Evolutionary conservation across 352 stramenopile genomes (phyloP).

Genomic region (Stramenopiles sp.): DNA sequence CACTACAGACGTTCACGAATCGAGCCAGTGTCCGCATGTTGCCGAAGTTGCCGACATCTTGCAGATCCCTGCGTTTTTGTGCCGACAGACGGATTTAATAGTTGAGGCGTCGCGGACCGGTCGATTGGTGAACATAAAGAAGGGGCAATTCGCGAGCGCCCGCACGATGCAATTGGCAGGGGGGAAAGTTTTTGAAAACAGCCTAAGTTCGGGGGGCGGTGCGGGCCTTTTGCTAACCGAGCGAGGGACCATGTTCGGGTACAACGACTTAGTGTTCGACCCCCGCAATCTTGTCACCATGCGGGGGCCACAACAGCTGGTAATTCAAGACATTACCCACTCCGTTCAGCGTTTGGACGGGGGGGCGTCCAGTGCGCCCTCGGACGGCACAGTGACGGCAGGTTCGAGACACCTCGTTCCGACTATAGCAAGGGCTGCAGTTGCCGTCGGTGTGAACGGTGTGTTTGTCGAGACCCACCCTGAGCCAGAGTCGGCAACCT

Average conservation of each 20-base stretch:
- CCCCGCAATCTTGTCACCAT: constrained; percentile 50
- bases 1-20: constrained; percentile 57
- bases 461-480: constrained; percentile 68
- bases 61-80: constrained; percentile 62
- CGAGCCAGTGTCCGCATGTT: constrained; percentile 41
- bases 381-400: constrained; percentile 40
- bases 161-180: constrained; percentile 41
- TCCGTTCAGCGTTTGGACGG: constrained; percentile 45
- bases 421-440: constrained; percentile 44
- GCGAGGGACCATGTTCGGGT: constrained; percentile 58
- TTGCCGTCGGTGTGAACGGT: constrained; percentile 46
- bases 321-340: constrained; percentile 63
- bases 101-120: constrained; percentile 45
- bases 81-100: constrained; percentile 54
- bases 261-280: constrained; percentile 59
- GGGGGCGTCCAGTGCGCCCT: constrained; percentile 26
- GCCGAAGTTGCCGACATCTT: constrained; percentile 48
- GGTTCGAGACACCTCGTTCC: no score
- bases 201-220: neutral
- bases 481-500: constrained; percentile 36
- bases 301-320: constrained; percentile 32
- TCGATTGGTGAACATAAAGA: constrained; percentile 58
- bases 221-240: constrained; percentile 49
- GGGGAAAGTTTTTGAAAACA: neutral
- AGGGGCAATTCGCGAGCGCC: constrained; percentile 55